Conservation (phyloP, 345 rosid genomes). For the Murraya koenigii region DNA sequence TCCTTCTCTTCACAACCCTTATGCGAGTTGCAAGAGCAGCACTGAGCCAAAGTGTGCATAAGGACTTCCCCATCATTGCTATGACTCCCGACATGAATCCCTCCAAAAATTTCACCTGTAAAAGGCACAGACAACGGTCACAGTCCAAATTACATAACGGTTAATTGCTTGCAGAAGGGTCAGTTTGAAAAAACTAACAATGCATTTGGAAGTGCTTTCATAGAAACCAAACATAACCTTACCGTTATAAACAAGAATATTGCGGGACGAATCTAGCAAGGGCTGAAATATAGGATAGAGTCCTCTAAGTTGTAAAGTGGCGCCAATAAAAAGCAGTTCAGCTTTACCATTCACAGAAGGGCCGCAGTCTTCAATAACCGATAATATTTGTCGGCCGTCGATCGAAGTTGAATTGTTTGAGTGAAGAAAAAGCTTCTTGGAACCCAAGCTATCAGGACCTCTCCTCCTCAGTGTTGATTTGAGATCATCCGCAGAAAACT, state of each 20-base stretch:
- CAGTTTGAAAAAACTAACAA: not conserved
- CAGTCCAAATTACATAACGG: not conserved
- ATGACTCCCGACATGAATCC: conserved; percentile 48
- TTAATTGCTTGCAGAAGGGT: not conserved
- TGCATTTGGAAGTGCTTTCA: not conserved
- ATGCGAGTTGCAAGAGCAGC: conserved; percentile 31
- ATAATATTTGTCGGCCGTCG: conserved; percentile 16
- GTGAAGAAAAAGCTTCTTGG: conserved; percentile 46
- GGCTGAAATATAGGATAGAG: conserved; percentile 54
- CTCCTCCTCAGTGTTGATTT: conserved; percentile 51
- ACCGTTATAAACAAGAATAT: conserved; percentile 79
- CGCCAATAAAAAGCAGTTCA: conserved; percentile 61
- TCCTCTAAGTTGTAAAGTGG: conserved; percentile 86
- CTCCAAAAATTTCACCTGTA: conserved; percentile 79
- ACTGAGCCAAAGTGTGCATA: conserved; percentile 44
- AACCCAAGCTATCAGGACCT: conserved; percentile 74
- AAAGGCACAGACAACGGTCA: not conserved
- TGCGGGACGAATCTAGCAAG: conserved; percentile 50
- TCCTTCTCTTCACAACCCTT: conserved; percentile 25
- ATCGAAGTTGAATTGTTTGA: conserved; percentile 10
- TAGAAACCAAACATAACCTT: not conserved
- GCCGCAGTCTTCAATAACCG: conserved; percentile 26
- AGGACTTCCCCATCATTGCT: conserved; percentile 69
- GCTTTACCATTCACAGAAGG: conserved; percentile 15
- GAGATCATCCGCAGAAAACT: conserved; percentile 55